Base-by-base conservation (phyloP, 2,329 filamentous ascomycete genomes). In the Aspergillus vadensis region DNA sequence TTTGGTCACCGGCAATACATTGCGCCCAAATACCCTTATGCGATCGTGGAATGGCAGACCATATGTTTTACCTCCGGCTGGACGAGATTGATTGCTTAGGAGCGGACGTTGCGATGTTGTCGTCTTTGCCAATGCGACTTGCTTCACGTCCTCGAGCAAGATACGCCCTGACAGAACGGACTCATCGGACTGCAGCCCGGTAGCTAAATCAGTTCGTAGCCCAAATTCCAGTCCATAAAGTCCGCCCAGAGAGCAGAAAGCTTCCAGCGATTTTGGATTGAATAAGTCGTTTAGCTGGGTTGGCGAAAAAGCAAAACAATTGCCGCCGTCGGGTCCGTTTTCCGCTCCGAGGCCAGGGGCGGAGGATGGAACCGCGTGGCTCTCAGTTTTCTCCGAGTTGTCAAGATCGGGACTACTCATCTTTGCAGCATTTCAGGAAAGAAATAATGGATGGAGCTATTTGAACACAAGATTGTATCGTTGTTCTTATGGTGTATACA, bases 201-300 rank as follows among this genome's bases (percentile, higher is more conserved):
- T 75, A 39, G 80, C 80, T 49, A 85, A 77, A 69, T 91, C 80
- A 2, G 88, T 87, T 60, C 85, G 81, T 4, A 93, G 73, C 1
- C 90, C 91, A 69, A 86, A 89, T 69, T 91, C 89, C 14, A 93
- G 71, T 1, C 91, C 90, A 3, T 76, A 77, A 2, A 92, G 75
- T 47, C 90, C 90, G 50, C 91, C 91, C 1, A 93, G 75, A 4
- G 89, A 89, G 65, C 88, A 85, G 63, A 92, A 91, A 5, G 89
- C 89, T 17, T 84, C 80, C 62, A 90, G 78, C 65, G 84, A 91
- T 76, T 93, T 93, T 0, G 90, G 90, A 65, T 92, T 92, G 51
- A 91, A 81, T 5, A 93, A 77, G 74, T 92, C 93, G 62, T 85
- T 86, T 65, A 91, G 77, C 65, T 89, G 88, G 30, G 89, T 89